A percentile compares a stretch with the other conserved stretches of the same genome.
phyloP scores from a whole-genome alignment of 1,284 basidiomycete species.

The Ceraceosorus bombacis region DNA sequence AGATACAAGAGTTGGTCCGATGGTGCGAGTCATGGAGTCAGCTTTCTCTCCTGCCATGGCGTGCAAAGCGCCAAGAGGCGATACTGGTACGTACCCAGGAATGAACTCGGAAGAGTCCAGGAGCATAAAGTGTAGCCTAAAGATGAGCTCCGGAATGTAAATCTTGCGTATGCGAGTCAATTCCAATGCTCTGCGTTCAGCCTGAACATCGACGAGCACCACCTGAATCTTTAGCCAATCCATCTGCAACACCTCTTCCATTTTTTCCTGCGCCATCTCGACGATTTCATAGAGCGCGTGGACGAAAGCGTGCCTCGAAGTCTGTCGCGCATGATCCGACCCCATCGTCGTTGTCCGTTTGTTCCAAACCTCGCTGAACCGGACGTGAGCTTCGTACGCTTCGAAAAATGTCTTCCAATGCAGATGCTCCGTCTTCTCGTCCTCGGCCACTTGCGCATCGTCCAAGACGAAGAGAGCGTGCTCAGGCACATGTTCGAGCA shows the following conservation, averaged over 20 bases:
- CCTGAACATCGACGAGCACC: conserved; percentile 38
- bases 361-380: conserved; percentile 33
- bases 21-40: neutral
- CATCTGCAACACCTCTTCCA: conserved; percentile 50
- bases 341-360: conserved; percentile 16
- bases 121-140: conserved; percentile 71
- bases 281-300: conserved; percentile 39
- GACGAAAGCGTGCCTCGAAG: conserved; percentile 29
- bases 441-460: conserved; percentile 20
- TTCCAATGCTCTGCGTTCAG: conserved; percentile 61
- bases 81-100: conserved; percentile 57
- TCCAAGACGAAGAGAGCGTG: conserved; percentile 26
- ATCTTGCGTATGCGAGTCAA: conserved; percentile 74
- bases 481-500: conserved; percentile 34
- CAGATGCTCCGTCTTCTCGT: conserved; percentile 33
- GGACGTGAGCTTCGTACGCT: conserved; percentile 30
- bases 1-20: neutral
- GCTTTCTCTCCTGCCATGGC: conserved; percentile 1
- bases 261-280: conserved; percentile 49
- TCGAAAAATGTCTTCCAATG: conserved; percentile 45
- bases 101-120: conserved; percentile 61
- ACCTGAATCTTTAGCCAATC: conserved; percentile 44
- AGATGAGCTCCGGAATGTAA: conserved; percentile 81
- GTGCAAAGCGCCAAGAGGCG: neutral
- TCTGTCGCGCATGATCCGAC: conserved; percentile 10